Evolutionary conservation across 2,329 filamentous ascomycete species (phyloP), one percentile per base, ranked within the genome.

Genomic region (Fusarium palustre): DNA sequence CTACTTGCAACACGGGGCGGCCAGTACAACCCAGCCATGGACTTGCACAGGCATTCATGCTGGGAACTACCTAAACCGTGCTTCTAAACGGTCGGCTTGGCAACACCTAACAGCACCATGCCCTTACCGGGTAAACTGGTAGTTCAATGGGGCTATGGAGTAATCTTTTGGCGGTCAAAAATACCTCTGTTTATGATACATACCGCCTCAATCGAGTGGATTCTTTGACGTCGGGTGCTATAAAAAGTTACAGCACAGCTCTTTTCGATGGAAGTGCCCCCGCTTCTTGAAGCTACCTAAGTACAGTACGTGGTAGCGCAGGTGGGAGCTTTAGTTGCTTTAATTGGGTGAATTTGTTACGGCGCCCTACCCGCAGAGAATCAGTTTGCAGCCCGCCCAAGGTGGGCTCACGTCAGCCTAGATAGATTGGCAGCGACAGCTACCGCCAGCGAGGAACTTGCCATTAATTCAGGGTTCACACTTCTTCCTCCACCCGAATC

Each of bases 391-490:
- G 28, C 45, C 31, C 20, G 39, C 13, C 38, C 61, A 65, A 30
- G 55, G 31, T 69, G n/a, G n/a, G n/a, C 70, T 72, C 70, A 72
- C 70, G 65, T 72, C 70, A 72, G 70, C 70, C 41, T 48, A 39
- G 13, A 39, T 48, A 39, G 13, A 39, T 20, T 22, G n/a, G n/a
- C 36, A 46, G 43, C 28, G 33, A 33, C 38, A 24, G 36, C 16
- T 16, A 16, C 15, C 25, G 28, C 33, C 33, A 36, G 33, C 49
- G 33, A 59, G 24, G 28, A 49, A 10, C 28, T 11, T 30, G 9
- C 38, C 36, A 39, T 50, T 34, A 39, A 49, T 49, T 30, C 42
- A 56, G 43, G 53, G 53, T 55, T 55, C 31, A 54, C 30, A 24
- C 20, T 38, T 48, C n/a, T 30, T 20, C 15, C 50, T 64, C 59